Evolutionary conservation across 2,329 filamentous ascomycete species (phyloP), one percentile per base, ranked within the genome.

Genomic region (Tolypocladium ophioglossoides): DNA sequence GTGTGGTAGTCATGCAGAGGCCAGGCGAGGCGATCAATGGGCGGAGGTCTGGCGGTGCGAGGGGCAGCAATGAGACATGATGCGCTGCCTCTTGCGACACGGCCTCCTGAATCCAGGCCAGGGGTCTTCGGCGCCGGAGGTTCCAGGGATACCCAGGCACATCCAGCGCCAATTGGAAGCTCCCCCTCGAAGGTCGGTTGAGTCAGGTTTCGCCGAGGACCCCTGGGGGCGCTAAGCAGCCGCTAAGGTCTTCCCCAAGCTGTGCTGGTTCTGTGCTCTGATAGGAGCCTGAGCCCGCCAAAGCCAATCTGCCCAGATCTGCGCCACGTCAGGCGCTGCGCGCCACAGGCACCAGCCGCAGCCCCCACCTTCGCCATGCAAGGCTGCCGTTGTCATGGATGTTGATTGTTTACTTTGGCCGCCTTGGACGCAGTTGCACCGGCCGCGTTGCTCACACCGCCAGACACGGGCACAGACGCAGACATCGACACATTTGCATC

Each of bases 41-140:
- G 38, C 37, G 49, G 46, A 52, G 38, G 35, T 48, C 20, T 35
- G 47, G 38, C 35, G 20, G 38, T 41, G 51, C 56, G 55, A 58
- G 55, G 53, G 56, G 52, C 52, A 62, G 24, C 52, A 63, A 64
- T 63, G 66, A 73, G 70, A 72, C 72, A 73, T 72, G 67, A 67
- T 67, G 66, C 67, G 64, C 65, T 66, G 49, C 49, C 34, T 53
- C 47, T 35, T 50, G 52, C 50, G 50, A 51, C 44, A 48, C 27
- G 44, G 41, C 27, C 44, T 48, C 44, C 44, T 48, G 44, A 48
- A 20, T 46, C 41, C 24, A 30, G 24, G 3, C 41, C 41, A 46
- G 41, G 41, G 41, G 41, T 41, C 12, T 11, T 16, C 34, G 14
- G 34, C 12, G 34, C 12, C 16, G 34, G 34, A 35, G 34, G n/a